Conservation (phyloP, 2,329 filamentous ascomycete genomes). For the Achaetomium macrosporum region DNA sequence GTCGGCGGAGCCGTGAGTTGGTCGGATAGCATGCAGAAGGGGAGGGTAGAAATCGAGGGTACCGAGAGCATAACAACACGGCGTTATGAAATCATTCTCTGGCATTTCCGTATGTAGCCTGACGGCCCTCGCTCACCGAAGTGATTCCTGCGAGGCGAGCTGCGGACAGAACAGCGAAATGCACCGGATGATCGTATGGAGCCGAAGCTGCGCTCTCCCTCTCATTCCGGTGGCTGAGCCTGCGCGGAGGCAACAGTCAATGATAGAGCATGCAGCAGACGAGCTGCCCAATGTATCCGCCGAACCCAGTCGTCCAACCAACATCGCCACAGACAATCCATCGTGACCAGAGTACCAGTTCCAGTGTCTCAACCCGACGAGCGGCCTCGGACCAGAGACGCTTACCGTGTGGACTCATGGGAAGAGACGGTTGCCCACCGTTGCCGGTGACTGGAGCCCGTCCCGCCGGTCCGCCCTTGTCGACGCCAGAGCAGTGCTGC, state of each 20-base stretch:
- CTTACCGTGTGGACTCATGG: conserved; percentile 75
- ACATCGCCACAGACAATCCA: conserved; percentile 34
- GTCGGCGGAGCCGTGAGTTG: conserved; percentile 25
- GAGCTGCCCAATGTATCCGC: conserved; percentile 29
- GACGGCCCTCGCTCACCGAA: conserved; percentile 36
- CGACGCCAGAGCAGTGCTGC: conserved; percentile 26
- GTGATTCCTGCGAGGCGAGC: conserved; percentile 42
- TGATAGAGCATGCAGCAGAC: not conserved
- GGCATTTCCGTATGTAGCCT: conserved; percentile 44
- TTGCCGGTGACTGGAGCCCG: conserved; percentile 51
- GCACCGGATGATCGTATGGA: conserved; percentile 42
- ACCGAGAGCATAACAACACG: conserved; percentile 39
- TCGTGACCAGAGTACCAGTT: conserved; percentile 48
- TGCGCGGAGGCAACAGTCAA: not conserved
- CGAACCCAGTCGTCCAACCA: conserved; percentile 25
- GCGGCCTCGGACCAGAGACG: conserved; percentile 64
- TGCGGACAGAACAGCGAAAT: conserved; percentile 29
- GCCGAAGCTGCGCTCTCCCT: conserved; percentile 43
- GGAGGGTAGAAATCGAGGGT: conserved; percentile 30
- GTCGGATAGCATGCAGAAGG: conserved; percentile 20
- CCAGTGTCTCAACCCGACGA: conserved; percentile 69
- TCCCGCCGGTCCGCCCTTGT: conserved; percentile 44
- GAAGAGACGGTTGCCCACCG: conserved; percentile 52
- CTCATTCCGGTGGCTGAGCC: conserved; percentile 20
- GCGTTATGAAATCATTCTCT: conserved; percentile 31